These are phyloP conservation scores for Akebia trifoliata DNA, from an alignment of 164 flowering plant genomes.

Conservation along the genomic window DNA sequence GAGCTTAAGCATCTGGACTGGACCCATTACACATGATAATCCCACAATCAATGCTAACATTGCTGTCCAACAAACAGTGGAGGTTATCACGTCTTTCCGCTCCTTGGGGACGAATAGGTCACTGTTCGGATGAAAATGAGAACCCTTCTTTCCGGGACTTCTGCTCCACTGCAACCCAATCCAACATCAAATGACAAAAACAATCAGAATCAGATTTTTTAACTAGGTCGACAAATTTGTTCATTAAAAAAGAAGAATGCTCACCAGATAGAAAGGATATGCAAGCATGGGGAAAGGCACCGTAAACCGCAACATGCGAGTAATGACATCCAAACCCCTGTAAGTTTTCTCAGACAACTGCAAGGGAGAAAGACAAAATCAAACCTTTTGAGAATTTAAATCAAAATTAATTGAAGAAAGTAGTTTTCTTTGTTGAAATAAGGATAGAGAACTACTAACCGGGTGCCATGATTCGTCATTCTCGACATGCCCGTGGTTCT, in stretches of 20 bases:
- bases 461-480: constrained; percentile 53
- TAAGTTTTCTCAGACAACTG: constrained; percentile 62
- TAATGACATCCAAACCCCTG: constrained; percentile 35
- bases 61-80: constrained; percentile 53
- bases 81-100: constrained; percentile 52
- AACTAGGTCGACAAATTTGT: not conserved
- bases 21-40: constrained; percentile 44
- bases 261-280: constrained; percentile 68
- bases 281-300: constrained; percentile 71
- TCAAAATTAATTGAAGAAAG: not conserved
- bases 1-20: constrained; percentile 50
- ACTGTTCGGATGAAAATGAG: constrained; percentile 56
- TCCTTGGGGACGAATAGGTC: constrained; percentile 54
- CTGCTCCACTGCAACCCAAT: constrained; percentile 44
- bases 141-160: constrained; percentile 69
- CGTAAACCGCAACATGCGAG: constrained; percentile 40
- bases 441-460: constrained; percentile 16
- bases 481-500: constrained; percentile 57
- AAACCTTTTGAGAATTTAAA: not conserved
- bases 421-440: not conserved
- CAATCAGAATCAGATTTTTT: not conserved
- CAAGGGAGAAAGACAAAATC: constrained; percentile 2
- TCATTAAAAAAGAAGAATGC: constrained; percentile 2
- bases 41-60: constrained; percentile 50
- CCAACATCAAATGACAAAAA: constrained; percentile 1